Evolutionary conservation across 139 green algal species (phyloP).

Genomic region (Micromonas commoda): DNA sequence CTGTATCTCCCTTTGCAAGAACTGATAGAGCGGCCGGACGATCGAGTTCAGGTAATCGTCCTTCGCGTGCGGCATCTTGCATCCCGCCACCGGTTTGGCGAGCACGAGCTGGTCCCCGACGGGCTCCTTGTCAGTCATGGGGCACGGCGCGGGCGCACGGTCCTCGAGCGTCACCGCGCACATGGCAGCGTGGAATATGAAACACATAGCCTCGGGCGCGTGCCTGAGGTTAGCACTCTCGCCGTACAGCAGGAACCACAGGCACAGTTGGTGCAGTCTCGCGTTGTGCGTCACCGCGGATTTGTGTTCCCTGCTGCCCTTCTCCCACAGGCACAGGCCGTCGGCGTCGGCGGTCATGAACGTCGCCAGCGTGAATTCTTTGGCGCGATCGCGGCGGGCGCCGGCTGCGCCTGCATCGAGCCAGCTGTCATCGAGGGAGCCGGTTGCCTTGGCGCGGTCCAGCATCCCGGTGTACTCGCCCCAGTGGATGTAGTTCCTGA

Average conservation of each 20-base stretch:
- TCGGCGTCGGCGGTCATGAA: slow-evolving; percentile 5
- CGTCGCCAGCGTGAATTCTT: too few species aligned
- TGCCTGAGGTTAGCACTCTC: slow-evolving; percentile 73
- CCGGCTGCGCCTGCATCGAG: too few species aligned
- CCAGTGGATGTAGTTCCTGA: slow-evolving; percentile 33
- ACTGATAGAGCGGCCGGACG: slow-evolving; percentile 38
- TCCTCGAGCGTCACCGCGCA: neutral
- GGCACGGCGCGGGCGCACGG: neutral
- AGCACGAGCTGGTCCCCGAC: slow-evolving; percentile 1
- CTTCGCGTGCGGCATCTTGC: slow-evolving; percentile 2
- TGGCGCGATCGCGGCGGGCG: too few species aligned
- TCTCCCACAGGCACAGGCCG: slow-evolving; percentile 23
- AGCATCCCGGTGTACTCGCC: slow-evolving; percentile 19
- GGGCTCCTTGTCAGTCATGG: too few species aligned
- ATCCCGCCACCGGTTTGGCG: neutral
- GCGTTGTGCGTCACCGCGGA: neutral
- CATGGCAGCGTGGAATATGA: slow-evolving; percentile 55
- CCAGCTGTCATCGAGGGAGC: neutral
- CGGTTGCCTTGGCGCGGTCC: neutral
- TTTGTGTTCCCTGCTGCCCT: neutral
- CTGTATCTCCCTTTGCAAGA: slow-evolving; percentile 43
- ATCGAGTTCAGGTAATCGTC: slow-evolving; percentile 35
- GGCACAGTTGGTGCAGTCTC: slow-evolving; percentile 17
- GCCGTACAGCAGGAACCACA: slow-evolving; percentile 78
- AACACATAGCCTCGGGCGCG: slow-evolving; percentile 65